These are phyloP conservation scores for Neonectria punicea DNA, from an alignment of 2,329 filamentous ascomycete genomes.

Conservation along the genomic window DNA sequence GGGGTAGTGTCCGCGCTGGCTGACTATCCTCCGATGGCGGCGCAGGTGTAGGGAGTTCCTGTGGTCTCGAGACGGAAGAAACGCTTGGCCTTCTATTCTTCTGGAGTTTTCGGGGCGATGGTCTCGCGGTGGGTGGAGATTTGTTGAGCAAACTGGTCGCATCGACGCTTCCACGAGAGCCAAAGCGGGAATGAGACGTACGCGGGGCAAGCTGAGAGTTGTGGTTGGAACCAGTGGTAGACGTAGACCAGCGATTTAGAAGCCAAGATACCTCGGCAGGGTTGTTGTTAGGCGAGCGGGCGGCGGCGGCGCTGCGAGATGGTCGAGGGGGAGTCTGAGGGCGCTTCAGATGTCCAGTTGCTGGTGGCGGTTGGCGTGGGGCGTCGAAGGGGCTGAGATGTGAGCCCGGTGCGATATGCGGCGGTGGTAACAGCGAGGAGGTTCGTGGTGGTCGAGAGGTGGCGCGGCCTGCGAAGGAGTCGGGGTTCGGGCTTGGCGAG, in stretches of 20 bases:
- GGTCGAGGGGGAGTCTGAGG: slow-evolving; percentile 32
- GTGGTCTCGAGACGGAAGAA: slow-evolving; percentile 30
- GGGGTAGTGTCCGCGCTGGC: slow-evolving; percentile 36
- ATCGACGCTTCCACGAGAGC: slow-evolving; percentile 58
- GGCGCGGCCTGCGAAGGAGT: slow-evolving; percentile 44
- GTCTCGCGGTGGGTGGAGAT: slow-evolving; percentile 44
- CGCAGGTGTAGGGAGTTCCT: slow-evolving; percentile 20
- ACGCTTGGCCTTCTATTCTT: slow-evolving; percentile 49
- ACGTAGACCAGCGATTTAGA: slow-evolving; percentile 64
- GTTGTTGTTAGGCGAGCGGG: slow-evolving; percentile 47
- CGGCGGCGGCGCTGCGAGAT: slow-evolving; percentile 19
- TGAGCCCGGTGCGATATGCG: slow-evolving; percentile 44
- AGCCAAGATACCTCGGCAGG: slow-evolving; percentile 56
- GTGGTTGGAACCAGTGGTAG: slow-evolving; percentile 62
- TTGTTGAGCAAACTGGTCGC: slow-evolving; percentile 48
- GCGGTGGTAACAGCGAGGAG: slow-evolving; percentile 57
- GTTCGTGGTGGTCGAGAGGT: slow-evolving; percentile 52
- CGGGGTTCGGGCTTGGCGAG: slow-evolving; percentile 33
- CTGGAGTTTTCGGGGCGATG: slow-evolving; percentile 51
- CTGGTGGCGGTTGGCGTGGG: slow-evolving; percentile 35
- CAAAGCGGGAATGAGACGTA: slow-evolving; percentile 47
- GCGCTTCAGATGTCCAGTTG: slow-evolving; percentile 23
- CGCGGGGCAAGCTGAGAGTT: slow-evolving; percentile 49
- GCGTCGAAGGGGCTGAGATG: slow-evolving; percentile 27
- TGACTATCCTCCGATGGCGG: slow-evolving; percentile 27